Percentiles rank a stretch among this genome's conserved stretches.
These are phyloP conservation scores for Sclerotinia spermophila DNA, from an alignment of 2,329 filamentous ascomycete genomes.

Conservation along the genomic window DNA sequence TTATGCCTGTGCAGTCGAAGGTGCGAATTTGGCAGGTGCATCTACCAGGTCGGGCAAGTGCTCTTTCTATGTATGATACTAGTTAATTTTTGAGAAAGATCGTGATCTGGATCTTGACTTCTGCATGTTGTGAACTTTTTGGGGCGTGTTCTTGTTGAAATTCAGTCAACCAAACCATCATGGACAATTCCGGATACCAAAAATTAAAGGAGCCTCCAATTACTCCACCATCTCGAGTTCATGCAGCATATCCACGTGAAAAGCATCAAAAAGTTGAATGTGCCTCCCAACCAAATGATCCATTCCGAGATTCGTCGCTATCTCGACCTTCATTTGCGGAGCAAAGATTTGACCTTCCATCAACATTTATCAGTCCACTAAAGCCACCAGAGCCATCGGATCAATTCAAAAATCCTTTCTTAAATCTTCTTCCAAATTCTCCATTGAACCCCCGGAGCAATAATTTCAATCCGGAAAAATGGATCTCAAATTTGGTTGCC, in stretches of 20 bases:
- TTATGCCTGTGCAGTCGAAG: neutral
- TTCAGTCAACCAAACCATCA: neutral
- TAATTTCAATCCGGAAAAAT: constrained; percentile 51
- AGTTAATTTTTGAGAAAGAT: too few relatives aligned
- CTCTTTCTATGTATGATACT: neutral
- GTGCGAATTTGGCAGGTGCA: neutral
- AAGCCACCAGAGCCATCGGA: neutral
- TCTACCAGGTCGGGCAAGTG: neutral
- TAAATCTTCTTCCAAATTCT: constrained; percentile 15
- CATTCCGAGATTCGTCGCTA: neutral
- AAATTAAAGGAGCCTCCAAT: constrained; percentile 13
- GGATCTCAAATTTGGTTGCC: constrained; percentile 38
- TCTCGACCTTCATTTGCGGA: neutral
- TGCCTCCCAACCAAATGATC: neutral
- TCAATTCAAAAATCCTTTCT: constrained; percentile 21
- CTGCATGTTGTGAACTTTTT: neutral
- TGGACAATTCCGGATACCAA: constrained; percentile 18
- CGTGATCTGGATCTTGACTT: too few relatives aligned
- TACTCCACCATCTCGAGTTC: constrained; percentile 14
- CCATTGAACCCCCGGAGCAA: constrained; percentile 47
- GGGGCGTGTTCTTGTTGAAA: too few relatives aligned
- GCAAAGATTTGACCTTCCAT: constrained; percentile 8
- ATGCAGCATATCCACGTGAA: constrained; percentile 17
- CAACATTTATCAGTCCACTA: neutral
- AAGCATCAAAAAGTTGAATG: constrained; percentile 19